Evolutionary conservation across 805 yeast genomes (phyloP), one percentile per base, ranked within the genome.

Genomic region (Ogataea nitratoaversa): DNA sequence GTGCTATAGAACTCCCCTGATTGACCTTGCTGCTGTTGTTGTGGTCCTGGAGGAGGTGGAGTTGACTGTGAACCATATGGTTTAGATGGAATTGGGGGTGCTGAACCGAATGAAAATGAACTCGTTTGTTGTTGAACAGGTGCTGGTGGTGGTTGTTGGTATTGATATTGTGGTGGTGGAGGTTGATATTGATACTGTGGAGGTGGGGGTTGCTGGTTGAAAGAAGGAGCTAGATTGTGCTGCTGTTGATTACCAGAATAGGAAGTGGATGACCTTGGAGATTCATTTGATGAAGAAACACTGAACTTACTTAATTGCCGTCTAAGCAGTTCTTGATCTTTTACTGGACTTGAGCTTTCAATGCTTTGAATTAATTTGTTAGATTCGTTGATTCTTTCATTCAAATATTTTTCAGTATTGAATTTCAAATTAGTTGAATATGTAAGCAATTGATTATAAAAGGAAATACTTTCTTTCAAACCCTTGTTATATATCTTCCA

Each of bases 401-500:
- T 48, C 58, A 56, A 44, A 40, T 51, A 53, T 19, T 48, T 56
- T 36, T 53, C 54, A 23, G 60, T 43, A 37, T 63, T 48, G 27
- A 46, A 37, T 40, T 55, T 48, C 30, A 62, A 36, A 12, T 51
- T 46, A 8, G 57, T 44, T 8, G 68, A 67, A 49, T 66, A 68
- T 14, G 52, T 53, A 29, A 63, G 58, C 24, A 78, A 61, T 41
- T 77, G 73, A 7, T 65, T 62, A 59, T 91, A 91, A 54, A 87
- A 85, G 9, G 63, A 70, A 8, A 62, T 50, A 0, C 95, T 95
- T 47, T 77, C 79, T 13, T 65, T 60, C 40, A 77, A 57, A 5
- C 95, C 95, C 6, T 65, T 65, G 11, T 66, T 59, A 49, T 79
- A 82, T 13, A 72, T 71, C 28, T 67, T 67, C 80, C 90, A 88